Evolutionary conservation across 306 rosid species (phyloP).

Genomic region (Echinosophora koreensis): DNA sequence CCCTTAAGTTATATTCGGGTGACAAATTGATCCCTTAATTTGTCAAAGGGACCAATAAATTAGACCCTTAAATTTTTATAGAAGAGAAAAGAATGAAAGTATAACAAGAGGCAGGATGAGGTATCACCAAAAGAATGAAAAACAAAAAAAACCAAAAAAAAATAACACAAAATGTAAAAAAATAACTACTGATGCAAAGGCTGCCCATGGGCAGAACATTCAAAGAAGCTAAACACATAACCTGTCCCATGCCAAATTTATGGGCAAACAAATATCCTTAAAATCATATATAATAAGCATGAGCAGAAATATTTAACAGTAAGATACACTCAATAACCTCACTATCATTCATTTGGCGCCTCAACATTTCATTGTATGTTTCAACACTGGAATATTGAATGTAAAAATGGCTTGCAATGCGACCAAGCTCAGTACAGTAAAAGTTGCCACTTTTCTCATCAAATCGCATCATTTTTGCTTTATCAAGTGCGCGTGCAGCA

Average conservation of each 20-base stretch:
- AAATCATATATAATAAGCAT: constrained; percentile 8
- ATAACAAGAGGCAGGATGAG: not conserved
- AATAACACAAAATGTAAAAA: not conserved
- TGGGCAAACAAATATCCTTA: constrained; percentile 1
- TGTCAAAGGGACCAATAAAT: no score
- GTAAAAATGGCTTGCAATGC: constrained; percentile 99
- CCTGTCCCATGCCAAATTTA: constrained; percentile 1
- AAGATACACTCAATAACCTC: constrained; percentile 71
- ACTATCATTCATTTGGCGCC: constrained; percentile 90
- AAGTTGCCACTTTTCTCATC: constrained; percentile 99
- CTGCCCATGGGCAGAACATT: constrained; percentile 26
- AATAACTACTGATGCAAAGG: constrained; percentile 28
- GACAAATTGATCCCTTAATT: no score
- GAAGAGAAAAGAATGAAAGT: not conserved
- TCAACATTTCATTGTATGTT: constrained; percentile 93
- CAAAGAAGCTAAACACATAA: not conserved
- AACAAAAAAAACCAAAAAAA: not conserved
- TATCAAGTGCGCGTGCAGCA: constrained; percentile 97
- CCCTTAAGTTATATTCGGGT: no score
- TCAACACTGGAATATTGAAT: constrained; percentile 97
- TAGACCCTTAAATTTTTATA: no score
- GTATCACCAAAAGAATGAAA: constrained; percentile 6
- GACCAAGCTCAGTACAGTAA: constrained; percentile 99
- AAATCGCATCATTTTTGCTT: constrained; percentile 99
- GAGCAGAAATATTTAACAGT: constrained; percentile 26